Percentiles rank a stretch among this genome's conserved stretches.
Conservation (phyloP, 805 yeast genomes). For the Isabelozyma rhagii region DNA sequence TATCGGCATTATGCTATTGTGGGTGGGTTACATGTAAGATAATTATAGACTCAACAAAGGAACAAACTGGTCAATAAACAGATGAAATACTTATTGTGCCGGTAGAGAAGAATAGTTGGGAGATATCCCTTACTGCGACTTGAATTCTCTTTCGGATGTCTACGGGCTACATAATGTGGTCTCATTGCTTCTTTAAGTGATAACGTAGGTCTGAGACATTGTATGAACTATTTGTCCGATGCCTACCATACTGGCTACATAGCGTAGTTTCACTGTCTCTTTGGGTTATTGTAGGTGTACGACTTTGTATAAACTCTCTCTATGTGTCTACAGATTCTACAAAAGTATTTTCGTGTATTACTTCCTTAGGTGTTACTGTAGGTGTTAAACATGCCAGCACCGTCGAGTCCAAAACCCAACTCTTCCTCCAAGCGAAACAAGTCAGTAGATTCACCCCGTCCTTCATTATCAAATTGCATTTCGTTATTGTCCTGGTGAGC, state of each 20-base stretch:
- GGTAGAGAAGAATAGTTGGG: neutral
- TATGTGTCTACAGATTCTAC: too few species aligned
- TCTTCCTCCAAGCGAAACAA: constrained; percentile 41
- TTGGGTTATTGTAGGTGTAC: too few species aligned
- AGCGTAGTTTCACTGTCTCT: too few species aligned
- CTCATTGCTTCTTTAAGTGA: too few species aligned
- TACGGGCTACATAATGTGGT: too few species aligned
- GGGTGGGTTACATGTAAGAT: neutral
- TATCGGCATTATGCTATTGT: neutral
- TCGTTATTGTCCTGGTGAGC: constrained; percentile 4
- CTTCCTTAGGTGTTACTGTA: neutral
- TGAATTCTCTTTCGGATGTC: too few species aligned
- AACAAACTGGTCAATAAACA: too few species aligned
- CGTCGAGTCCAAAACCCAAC: constrained; percentile 44
- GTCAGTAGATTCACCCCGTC: constrained; percentile 6
- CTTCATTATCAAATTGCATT: neutral
- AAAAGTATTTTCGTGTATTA: too few species aligned
- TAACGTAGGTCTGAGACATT: too few species aligned
- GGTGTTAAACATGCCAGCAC: constrained; percentile 18
- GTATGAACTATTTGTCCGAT: too few species aligned
- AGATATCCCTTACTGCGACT: neutral
- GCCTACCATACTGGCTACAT: too few species aligned
- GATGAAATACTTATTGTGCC: neutral
- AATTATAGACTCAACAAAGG: neutral
- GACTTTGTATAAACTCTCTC: too few species aligned